Conservation (phyloP, 2,329 filamentous ascomycete species). For the Nemania serpens region DNA sequence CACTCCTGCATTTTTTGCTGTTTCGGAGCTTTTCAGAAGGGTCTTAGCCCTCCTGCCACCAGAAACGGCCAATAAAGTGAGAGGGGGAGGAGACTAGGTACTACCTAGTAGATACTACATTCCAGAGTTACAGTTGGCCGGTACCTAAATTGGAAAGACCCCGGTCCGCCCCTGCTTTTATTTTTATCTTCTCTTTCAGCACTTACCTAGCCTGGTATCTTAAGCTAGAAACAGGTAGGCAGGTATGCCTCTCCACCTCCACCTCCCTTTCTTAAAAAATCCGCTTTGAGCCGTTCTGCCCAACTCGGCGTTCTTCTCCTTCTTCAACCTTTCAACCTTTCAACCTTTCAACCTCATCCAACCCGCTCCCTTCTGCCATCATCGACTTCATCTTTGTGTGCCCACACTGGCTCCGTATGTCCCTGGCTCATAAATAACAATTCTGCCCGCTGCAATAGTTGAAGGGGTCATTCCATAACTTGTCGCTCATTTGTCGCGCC, state of each 20-base stretch:
- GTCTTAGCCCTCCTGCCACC: too few species aligned
- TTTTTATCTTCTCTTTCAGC: not conserved
- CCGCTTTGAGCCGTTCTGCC: conserved; percentile 19
- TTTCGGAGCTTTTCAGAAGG: too few species aligned
- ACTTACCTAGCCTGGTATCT: not conserved
- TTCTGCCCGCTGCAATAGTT: conserved; percentile 10
- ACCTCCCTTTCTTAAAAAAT: conserved; percentile 24
- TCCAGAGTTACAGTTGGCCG: too few species aligned
- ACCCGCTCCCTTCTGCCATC: conserved; percentile 3
- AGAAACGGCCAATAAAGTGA: too few species aligned
- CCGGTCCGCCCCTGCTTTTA: not conserved
- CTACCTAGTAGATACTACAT: too few species aligned
- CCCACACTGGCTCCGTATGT: not conserved
- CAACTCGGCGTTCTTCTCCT: conserved; percentile 9
- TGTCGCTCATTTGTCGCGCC: conserved; percentile 21
- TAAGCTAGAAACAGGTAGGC: not conserved
- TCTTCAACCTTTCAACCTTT: conserved; percentile 15
- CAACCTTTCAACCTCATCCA: conserved; percentile 3
- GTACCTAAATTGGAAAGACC: not conserved
- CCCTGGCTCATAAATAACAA: conserved; percentile 14
- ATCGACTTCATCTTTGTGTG: not conserved
- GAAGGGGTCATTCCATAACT: conserved; percentile 12
- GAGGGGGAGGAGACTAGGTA: too few species aligned
- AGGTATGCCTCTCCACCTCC: conserved; percentile 14
- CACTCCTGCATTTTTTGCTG: too few species aligned